Evolutionary conservation across 176 grass and related monocot species (phyloP), one percentile per base, ranked within the genome.

Genomic region (Dactylis glomerata): DNA sequence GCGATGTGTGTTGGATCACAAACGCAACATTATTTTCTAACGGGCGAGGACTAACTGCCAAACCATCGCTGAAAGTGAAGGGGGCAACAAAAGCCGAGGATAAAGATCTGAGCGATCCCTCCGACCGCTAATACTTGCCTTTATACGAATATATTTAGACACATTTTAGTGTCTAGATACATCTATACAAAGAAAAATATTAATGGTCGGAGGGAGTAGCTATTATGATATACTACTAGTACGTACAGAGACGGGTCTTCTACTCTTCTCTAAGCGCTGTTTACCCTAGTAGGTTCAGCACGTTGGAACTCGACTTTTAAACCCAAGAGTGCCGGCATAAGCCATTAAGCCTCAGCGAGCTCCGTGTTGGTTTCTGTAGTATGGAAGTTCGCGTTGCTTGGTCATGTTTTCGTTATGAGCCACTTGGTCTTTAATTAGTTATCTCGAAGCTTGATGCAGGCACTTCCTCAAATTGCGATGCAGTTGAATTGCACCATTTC

Each of bases 81-180:
- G 67, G 67, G 37, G 2, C 67, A 3, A 70, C 67, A 3, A 15
- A 15, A 70, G 36, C 36, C 1, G 67, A 70, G 37, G 67, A 70
- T 24, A 70, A 24, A 70, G 67, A 70, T 23, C 67, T 70, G 67
- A 70, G 67, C 37, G 22, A 70, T n/a, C n/a, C n/a, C n/a, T n/a
- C n/a, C n/a, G n/a, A n/a, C n/a, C n/a, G n/a, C n/a, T n/a, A n/a
- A n/a, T n/a, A n/a, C n/a, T n/a, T n/a, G n/a, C n/a, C n/a, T n/a
- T n/a, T n/a, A n/a, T n/a, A n/a, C n/a, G n/a, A n/a, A n/a, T n/a
- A n/a, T n/a, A n/a, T n/a, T n/a, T n/a, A n/a, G n/a, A n/a, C n/a
- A n/a, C n/a, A n/a, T n/a, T n/a, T n/a, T n/a, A n/a, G n/a, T n/a
- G n/a, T n/a, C n/a, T n/a, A n/a, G n/a, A n/a, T n/a, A n/a, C n/a